Conservation (phyloP, 768 basidiomycete species). For the Favolaschia claudopus region DNA sequence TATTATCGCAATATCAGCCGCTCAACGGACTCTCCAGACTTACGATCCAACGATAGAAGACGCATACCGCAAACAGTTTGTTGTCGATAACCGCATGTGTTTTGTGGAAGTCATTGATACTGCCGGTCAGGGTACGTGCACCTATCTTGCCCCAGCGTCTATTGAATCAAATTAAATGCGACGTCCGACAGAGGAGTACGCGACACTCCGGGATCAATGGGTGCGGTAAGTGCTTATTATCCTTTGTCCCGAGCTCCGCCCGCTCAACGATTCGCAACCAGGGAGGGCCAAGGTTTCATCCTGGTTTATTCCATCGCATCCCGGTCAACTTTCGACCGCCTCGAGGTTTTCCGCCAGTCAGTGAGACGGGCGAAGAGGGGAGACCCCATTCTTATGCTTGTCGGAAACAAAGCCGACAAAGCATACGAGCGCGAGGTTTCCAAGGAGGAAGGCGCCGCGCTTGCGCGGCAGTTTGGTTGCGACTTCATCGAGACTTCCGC, state of each 20-base stretch:
- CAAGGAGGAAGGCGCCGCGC: constrained; percentile 82
- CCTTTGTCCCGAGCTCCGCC: constrained; percentile 13
- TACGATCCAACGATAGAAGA: constrained; percentile 99
- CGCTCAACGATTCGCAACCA: constrained; percentile 39
- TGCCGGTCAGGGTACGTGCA: constrained; percentile 87
- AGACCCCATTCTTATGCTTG: constrained; percentile 89
- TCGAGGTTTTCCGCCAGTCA: constrained; percentile 89
- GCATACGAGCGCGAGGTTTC: constrained; percentile 91
- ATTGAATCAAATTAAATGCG: constrained; percentile 25
- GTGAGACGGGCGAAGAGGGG: constrained; percentile 89
- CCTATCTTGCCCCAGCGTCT: constrained; percentile 10
- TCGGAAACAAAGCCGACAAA: constrained; percentile 97
- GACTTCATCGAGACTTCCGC: constrained; percentile 97
- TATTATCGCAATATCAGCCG: constrained; percentile 26
- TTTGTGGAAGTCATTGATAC: constrained; percentile 98
- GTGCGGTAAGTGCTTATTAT: constrained; percentile 73
- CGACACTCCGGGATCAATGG: constrained; percentile 97
- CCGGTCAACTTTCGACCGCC: constrained; percentile 88
- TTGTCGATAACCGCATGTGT: constrained; percentile 95
- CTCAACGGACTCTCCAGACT: constrained; percentile 59
- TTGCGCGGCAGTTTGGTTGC: constrained; percentile 88
- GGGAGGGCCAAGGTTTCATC: constrained; percentile 98
- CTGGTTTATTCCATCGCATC: constrained; percentile 97
- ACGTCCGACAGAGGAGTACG: constrained; percentile 84
- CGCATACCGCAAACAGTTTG: constrained; percentile 93